A percentile compares a stretch with the other conserved stretches of the same genome.
These are phyloP conservation scores for Talaromyces proteolyticus DNA, from an alignment of 495 filamentous ascomycete genomes.

Conservation along the genomic window DNA sequence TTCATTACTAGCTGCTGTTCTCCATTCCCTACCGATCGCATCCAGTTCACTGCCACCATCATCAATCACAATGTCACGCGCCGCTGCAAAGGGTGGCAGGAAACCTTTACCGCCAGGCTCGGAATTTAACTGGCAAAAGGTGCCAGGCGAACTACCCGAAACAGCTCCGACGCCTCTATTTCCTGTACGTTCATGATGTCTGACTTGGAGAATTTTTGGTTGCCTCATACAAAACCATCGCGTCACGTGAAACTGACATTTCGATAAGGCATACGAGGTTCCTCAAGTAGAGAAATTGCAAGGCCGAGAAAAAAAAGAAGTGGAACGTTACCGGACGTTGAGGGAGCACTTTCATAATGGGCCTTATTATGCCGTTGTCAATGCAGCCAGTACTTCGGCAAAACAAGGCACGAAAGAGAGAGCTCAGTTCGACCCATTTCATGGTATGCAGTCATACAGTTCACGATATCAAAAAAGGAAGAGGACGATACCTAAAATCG, in stretches of 20 bases:
- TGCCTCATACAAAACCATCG: background rate
- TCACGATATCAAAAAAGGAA: conserved; percentile 50
- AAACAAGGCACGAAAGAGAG: conserved; percentile 33
- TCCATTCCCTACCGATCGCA: no score
- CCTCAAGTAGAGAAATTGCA: conserved; percentile 26
- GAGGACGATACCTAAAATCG: conserved; percentile 41
- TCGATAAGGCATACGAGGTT: conserved; percentile 30
- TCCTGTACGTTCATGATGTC: background rate
- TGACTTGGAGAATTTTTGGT: no score
- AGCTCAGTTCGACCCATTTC: conserved; percentile 49
- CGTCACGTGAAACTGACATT: background rate
- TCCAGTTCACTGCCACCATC: no score
- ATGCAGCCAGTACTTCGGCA: conserved; percentile 34
- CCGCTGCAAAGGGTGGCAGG: background rate
- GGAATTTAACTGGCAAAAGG: conserved; percentile 7
- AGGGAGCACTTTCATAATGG: conserved; percentile 51
- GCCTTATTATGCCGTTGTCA: conserved; percentile 51
- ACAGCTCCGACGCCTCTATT: conserved; percentile 4
- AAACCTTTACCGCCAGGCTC: conserved; percentile 7
- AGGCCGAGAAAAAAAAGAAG: conserved; percentile 26
- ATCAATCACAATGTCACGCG: conserved; percentile 3
- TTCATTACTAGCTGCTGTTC: no score
- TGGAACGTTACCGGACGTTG: conserved; percentile 40
- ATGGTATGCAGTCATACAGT: conserved; percentile 54
- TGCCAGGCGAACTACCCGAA: conserved; percentile 5